Evolutionary conservation across 345 rosid species (phyloP).

Genomic region (Linum usitatissimum): DNA sequence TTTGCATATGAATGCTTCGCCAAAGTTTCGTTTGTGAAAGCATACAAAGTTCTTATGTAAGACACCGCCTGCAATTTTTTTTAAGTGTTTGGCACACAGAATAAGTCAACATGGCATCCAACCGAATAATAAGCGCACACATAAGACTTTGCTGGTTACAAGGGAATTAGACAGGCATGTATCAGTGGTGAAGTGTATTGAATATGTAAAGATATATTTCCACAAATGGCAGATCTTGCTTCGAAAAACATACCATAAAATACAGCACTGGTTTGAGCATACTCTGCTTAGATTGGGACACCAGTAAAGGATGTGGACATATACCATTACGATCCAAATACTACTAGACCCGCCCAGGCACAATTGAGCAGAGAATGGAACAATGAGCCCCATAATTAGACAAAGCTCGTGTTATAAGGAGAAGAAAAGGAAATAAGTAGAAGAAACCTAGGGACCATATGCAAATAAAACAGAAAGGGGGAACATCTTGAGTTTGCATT

Average conservation of each 20-base stretch:
- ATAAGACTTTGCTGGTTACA: not conserved
- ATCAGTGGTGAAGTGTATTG: no score
- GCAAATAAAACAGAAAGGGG: not conserved
- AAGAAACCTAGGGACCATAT: not conserved
- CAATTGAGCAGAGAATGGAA: not conserved
- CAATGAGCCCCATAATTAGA: not conserved
- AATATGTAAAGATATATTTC: no score
- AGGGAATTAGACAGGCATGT: no score
- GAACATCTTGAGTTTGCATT: not conserved
- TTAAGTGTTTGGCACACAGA: constrained; percentile 14
- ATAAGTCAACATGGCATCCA: not conserved
- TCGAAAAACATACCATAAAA: no score
- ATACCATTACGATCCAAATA: no score
- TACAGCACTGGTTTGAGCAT: not conserved
- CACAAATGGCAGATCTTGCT: no score
- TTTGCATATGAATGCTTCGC: constrained; percentile 97
- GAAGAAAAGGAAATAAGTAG: not conserved
- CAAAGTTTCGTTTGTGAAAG: constrained; percentile 93
- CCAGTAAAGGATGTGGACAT: not conserved
- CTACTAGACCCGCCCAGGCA: not conserved
- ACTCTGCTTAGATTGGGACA: not conserved
- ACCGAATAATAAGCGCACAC: not conserved
- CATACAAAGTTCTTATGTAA: constrained; percentile 77
- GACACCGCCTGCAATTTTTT: constrained; percentile 74
- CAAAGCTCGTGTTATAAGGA: not conserved